phyloP scores from a whole-genome alignment of 345 rosid species.

The Acer campestre region DNA sequence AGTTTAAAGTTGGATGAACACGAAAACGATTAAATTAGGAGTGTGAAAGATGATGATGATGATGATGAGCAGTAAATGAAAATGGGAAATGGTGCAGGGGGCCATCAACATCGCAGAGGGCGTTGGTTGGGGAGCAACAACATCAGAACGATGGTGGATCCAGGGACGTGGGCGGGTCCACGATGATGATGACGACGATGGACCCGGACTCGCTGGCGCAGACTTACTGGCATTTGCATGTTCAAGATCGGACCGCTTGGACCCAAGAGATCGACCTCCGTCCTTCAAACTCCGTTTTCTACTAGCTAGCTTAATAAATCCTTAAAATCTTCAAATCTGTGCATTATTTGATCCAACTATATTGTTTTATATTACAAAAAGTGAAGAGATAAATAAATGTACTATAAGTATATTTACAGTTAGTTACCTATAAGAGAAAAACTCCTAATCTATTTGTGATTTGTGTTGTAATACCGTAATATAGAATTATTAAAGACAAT shows the following conservation, averaged over 20 bases:
- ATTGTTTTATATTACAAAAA: too few species aligned
- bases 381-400: too few species aligned
- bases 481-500: too few species aligned
- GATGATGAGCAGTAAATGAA: neutral
- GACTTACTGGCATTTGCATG: constrained; percentile 93
- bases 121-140: constrained; percentile 48
- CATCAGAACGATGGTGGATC: constrained; percentile 23
- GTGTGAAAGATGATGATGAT: neutral
- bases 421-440: too few species aligned
- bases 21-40: too few species aligned
- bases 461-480: too few species aligned
- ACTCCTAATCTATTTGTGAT: too few species aligned
- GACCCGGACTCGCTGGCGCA: constrained; percentile 89
- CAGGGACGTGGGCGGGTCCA: constrained; percentile 15
- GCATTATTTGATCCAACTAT: too few species aligned
- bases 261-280: constrained; percentile 93
- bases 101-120: constrained; percentile 42
- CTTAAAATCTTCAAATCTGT: neutral
- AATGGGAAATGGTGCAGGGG: constrained; percentile 46
- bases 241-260: constrained; percentile 86
- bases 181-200: constrained; percentile 48
- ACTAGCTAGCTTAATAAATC: neutral
- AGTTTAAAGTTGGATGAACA: too few species aligned
- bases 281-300: constrained; percentile 49
- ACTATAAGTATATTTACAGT: too few species aligned